A percentile compares a stretch with the other conserved stretches of the same genome.
Evolutionary conservation across 768 basidiomycete species (phyloP).

Genomic region (Daedalea quercina): DNA sequence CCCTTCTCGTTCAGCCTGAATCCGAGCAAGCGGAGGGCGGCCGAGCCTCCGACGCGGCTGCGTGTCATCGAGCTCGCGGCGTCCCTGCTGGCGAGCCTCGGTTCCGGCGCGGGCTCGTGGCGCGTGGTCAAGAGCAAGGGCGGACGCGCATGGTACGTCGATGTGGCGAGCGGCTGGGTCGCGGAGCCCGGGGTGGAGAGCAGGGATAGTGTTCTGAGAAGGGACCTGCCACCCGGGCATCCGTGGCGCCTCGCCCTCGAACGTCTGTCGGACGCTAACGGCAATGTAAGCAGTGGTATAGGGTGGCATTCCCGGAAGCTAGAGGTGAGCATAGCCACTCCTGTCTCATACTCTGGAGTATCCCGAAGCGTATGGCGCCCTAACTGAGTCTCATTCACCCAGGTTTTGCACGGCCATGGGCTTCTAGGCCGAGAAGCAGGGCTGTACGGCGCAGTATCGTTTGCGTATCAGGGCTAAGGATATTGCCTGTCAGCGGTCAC

Average conservation of each 20-base stretch:
- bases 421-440: slow-evolving; percentile 92
- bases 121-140: slow-evolving; percentile 88
- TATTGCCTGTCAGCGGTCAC: neutral
- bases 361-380: neutral
- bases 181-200: slow-evolving; percentile 23
- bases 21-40: slow-evolving; percentile 22
- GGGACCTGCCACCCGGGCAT: slow-evolving; percentile 56
- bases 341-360: neutral
- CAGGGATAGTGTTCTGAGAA: slow-evolving; percentile 40
- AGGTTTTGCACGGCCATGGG: slow-evolving; percentile 85
- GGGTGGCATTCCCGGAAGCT: slow-evolving; percentile 98
- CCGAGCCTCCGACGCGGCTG: slow-evolving; percentile 58
- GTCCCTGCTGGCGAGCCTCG: slow-evolving; percentile 62
- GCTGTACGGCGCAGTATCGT: slow-evolving; percentile 88
- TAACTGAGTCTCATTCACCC: slow-evolving; percentile 1
- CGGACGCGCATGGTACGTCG: slow-evolving; percentile 91
- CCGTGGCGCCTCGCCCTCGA: slow-evolving; percentile 67
- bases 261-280: slow-evolving; percentile 70
- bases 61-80: slow-evolving; percentile 85
- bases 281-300: slow-evolving; percentile 84
- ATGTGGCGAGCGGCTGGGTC: slow-evolving; percentile 81
- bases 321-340: slow-evolving; percentile 58
- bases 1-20: slow-evolving; percentile 63
- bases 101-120: slow-evolving; percentile 81
- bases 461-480: slow-evolving; percentile 82